A percentile compares a stretch with the other conserved stretches of the same genome.
These are phyloP conservation scores for Wickerhamiella shivajii DNA, from an alignment of 805 yeast genomes.

Conservation along the genomic window DNA sequence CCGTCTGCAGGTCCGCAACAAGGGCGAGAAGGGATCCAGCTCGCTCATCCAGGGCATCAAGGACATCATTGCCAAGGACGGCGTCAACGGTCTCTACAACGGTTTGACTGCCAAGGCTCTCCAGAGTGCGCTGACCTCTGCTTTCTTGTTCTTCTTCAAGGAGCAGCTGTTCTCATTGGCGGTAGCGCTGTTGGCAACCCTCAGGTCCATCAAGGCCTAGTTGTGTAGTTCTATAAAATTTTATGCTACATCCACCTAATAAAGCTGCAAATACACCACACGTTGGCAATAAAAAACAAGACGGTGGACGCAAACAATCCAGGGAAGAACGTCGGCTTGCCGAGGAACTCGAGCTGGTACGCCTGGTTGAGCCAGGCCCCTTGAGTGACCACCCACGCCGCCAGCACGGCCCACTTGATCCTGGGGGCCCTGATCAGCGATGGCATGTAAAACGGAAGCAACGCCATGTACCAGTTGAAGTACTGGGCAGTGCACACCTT, in stretches of 20 bases:
- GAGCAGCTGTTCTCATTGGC: conserved; percentile 62
- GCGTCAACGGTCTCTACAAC: conserved; percentile 60
- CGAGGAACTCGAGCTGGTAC: conserved; percentile 67
- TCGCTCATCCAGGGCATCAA: conserved; percentile 27
- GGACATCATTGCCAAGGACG: conserved; percentile 53
- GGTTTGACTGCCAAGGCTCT: conserved; percentile 68
- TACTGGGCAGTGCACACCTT: conserved; percentile 90
- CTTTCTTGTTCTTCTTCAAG: conserved; percentile 78
- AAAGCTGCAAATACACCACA: conserved; percentile 43
- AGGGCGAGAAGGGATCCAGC: conserved; percentile 18
- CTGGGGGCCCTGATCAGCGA: conserved; percentile 27
- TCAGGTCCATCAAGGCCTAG: conserved; percentile 12
- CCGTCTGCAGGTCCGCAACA: conserved; percentile 61
- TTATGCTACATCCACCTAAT: conserved; percentile 29
- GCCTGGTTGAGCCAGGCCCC: conserved; percentile 69
- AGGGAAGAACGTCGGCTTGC: conserved; percentile 46
- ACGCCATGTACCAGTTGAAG: conserved; percentile 84
- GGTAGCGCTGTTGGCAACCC: conserved; percentile 35
- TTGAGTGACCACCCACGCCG: conserved; percentile 58
- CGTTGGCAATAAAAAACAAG: conserved; percentile 46
- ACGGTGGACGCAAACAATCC: conserved; percentile 42
- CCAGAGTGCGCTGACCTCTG: conserved; percentile 79
- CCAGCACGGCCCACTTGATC: conserved; percentile 21
- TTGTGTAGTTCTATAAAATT: background rate
- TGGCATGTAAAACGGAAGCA: conserved; percentile 59